phyloP scores from a whole-genome alignment of 2,329 filamentous ascomycete genomes.

The Pseudofabraea citricarpa region DNA sequence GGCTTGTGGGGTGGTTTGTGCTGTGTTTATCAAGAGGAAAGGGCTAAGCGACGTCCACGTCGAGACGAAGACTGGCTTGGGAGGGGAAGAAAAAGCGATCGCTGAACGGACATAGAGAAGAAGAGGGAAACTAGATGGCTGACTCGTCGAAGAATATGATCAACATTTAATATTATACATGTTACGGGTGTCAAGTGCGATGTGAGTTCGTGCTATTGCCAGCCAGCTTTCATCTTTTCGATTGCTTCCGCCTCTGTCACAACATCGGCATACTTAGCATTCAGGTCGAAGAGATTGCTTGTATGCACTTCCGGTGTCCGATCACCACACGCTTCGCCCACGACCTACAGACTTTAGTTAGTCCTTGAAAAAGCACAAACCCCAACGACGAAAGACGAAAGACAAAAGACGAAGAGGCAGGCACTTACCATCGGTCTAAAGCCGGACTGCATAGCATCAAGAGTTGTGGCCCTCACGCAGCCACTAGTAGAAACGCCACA shows the following conservation, averaged over 20 bases:
- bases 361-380: background rate
- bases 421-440: constrained; percentile 32
- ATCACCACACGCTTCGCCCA: constrained; percentile 38
- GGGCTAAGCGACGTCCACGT: background rate
- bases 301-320: constrained; percentile 36
- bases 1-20: background rate
- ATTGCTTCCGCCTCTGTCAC: constrained; percentile 26
- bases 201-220: constrained; percentile 11
- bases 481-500: constrained; percentile 42
- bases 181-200: too few relatives aligned
- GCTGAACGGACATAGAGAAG: too few relatives aligned
- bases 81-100: background rate
- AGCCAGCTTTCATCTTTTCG: background rate
- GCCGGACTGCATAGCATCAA: constrained; percentile 39
- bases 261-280: constrained; percentile 41
- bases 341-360: constrained; percentile 20
- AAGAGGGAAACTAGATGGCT: too few relatives aligned
- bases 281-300: constrained; percentile 40
- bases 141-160: too few relatives aligned
- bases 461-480: constrained; percentile 37
- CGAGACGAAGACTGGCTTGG: background rate
- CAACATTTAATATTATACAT: too few relatives aligned
- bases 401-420: background rate
- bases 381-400: background rate
- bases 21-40: background rate